Percentiles rank a stretch among this genome's conserved stretches.
These are phyloP conservation scores for Pseudogymnoascus sp. DNA, from an alignment of 2,329 filamentous ascomycete genomes.

Conservation along the genomic window DNA sequence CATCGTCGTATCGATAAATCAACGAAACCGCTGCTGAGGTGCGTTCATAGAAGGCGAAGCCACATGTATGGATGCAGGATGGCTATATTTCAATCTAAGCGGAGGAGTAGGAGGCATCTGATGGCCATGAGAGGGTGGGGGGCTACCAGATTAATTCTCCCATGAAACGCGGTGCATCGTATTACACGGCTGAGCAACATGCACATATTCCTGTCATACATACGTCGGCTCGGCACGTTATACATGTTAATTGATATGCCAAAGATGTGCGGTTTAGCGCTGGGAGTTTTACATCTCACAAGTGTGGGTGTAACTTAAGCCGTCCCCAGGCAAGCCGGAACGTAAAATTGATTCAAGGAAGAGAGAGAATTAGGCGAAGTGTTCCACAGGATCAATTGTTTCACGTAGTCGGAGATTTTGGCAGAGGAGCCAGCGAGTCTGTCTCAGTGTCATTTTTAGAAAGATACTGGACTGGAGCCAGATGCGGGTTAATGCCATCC, in stretches of 20 bases:
- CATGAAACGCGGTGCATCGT: background rate
- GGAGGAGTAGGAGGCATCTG: background rate
- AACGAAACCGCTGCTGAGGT: background rate
- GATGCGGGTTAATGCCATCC: background rate
- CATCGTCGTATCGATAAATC: background rate
- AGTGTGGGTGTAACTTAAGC: background rate
- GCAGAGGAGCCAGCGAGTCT: background rate
- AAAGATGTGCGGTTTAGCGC: background rate
- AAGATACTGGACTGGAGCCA: background rate
- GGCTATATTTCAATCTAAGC: background rate
- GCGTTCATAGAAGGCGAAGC: background rate
- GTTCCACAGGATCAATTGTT: background rate
- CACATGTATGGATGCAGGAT: background rate
- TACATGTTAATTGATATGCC: background rate
- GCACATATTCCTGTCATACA: background rate
- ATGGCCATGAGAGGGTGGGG: background rate
- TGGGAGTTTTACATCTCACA: background rate
- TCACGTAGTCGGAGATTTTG: background rate
- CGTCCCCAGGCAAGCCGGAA: background rate
- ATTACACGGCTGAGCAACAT: conserved; percentile 2
- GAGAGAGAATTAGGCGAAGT: background rate
- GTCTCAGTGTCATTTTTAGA: background rate
- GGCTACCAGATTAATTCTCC: background rate
- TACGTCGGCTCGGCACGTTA: background rate
- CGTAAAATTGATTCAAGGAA: background rate